A percentile compares a stretch with the other conserved stretches of the same genome.
phyloP scores from a whole-genome alignment of 345 rosid genomes.

The Noccaea bulbosa region DNA sequence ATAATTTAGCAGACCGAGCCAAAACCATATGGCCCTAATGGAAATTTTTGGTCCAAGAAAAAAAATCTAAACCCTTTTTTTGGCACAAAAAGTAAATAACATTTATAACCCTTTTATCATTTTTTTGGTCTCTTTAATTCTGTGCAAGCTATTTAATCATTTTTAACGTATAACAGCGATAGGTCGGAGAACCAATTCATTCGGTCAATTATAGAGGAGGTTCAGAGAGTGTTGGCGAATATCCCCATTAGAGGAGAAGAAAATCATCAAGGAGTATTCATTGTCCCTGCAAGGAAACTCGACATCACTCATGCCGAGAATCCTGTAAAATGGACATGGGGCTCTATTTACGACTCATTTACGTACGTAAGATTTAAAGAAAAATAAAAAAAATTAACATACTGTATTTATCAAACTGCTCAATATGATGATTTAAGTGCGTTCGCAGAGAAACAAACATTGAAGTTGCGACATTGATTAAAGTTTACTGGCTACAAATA shows the following conservation, averaged over 20 bases:
- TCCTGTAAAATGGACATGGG: slow-evolving; percentile 27
- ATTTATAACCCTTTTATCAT: no score
- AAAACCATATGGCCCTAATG: no score
- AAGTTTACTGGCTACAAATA: slow-evolving; percentile 12
- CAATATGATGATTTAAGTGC: not conserved
- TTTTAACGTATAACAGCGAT: not conserved
- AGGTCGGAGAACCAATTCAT: not conserved
- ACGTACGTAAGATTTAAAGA: no score
- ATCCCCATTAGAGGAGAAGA: not conserved
- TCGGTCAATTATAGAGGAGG: not conserved
- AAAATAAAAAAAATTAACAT: no score
- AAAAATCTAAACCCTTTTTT: no score
- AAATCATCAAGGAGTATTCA: not conserved
- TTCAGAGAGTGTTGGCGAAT: not conserved
- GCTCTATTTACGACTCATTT: slow-evolving; percentile 10
- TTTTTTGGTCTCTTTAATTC: no score
- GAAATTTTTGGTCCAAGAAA: no score
- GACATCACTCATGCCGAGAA: not conserved
- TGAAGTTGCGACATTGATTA: slow-evolving; percentile 1
- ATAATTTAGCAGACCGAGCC: no score
- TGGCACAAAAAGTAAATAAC: no score
- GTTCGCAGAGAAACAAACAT: slow-evolving; percentile 1
- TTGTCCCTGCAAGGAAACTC: slow-evolving; percentile 19
- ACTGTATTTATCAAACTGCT: no score
- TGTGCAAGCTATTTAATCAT: no score